Conservation (phyloP, 1,284 basidiomycete genomes). For the Porogramme epimiltina region DNA sequence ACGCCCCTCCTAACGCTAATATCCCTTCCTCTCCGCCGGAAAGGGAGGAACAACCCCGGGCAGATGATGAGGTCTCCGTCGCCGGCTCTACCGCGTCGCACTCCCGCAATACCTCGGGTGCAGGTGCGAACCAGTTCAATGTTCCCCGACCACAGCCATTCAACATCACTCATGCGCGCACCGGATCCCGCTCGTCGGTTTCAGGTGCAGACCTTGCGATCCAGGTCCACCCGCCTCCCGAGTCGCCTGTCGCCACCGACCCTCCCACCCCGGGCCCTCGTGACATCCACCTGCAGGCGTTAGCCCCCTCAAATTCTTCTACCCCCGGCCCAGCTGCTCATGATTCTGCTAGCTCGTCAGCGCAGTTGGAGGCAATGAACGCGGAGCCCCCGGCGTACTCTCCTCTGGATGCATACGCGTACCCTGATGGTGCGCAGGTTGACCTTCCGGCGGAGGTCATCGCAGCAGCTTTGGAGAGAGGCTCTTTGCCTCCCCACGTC, state of each 20-base stretch:
- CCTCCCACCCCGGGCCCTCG: conserved; percentile 77
- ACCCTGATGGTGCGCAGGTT: conserved; percentile 79
- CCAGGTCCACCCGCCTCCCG: conserved; percentile 74
- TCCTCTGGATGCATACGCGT: conserved; percentile 76
- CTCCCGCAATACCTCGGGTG: conserved; percentile 36
- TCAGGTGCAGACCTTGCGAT: conserved; percentile 64
- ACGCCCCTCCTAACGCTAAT: conserved; percentile 50
- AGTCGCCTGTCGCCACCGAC: conserved; percentile 72
- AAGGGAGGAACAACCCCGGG: conserved; percentile 25
- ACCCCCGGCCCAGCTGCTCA: conserved; percentile 16
- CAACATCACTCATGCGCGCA: conserved; percentile 35
- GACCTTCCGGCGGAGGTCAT: conserved; percentile 84
- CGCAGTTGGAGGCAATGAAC: conserved; percentile 22
- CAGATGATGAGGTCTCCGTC: conserved; percentile 24
- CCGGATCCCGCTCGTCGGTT: conserved; percentile 35
- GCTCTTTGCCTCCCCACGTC: conserved; percentile 55
- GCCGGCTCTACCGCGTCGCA: conserved; percentile 36
- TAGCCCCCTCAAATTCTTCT: conserved; percentile 42
- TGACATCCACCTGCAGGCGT: conserved; percentile 77
- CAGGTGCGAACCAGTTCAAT: conserved; percentile 83
- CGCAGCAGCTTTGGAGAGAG: conserved; percentile 74
- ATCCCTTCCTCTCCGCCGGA: conserved; percentile 48
- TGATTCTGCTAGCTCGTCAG: conserved; percentile 17
- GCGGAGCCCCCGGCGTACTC: conserved; percentile 79
- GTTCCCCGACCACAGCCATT: conserved; percentile 55